Base-by-base conservation (phyloP, 1,284 basidiomycete species). In the Puccinia coronata region DNA sequence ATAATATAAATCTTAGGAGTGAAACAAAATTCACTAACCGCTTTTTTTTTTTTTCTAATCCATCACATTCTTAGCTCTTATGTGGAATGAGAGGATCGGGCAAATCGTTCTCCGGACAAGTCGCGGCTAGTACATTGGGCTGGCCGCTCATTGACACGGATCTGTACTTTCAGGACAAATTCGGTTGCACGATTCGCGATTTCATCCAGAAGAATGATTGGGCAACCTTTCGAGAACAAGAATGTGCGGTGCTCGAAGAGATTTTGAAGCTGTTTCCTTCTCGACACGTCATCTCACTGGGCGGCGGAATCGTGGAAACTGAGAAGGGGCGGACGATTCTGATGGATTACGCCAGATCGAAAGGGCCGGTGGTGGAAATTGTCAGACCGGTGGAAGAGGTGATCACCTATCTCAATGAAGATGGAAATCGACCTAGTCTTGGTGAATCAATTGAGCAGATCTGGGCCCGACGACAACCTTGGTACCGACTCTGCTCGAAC, bases 31-130 rank as follows among this genome's bases (percentile, higher is more conserved):
- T 65, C n/a, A 39, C 55, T 69, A 25, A 28, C 55, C 34, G 25
- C n/a, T n/a, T n/a, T n/a, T n/a, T n/a, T n/a, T n/a, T n/a, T 57
- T 75, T 36, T 63, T 65, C 1, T n/a, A 16, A 34, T 36, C n/a
- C 9, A 23, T 41, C 25, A 4, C 57, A 57, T 53, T 28, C 23
- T 16, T 47, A 81, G 80, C 36, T 98, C 82, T 88, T 98, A 83
- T 92, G 96, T 80, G 96, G 96, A 55, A 98, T 99, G 96, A 92
- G 96, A 49, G 96, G 96, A 6, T 93, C 94, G 0, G 96, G 97
- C 79, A 99, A 99, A 89, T 94, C 93, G 0, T 92, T 92, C 87
- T 90, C 98, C 82, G 95, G 96, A 28, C 88, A 90, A 76, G 88
- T 94, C 51, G 94, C 93, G 9, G 92, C 94, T 0, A 87, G 89